These are phyloP conservation scores for Dactylonectria estremocensis DNA, from an alignment of 2,329 filamentous ascomycete species.

Conservation along the genomic window DNA sequence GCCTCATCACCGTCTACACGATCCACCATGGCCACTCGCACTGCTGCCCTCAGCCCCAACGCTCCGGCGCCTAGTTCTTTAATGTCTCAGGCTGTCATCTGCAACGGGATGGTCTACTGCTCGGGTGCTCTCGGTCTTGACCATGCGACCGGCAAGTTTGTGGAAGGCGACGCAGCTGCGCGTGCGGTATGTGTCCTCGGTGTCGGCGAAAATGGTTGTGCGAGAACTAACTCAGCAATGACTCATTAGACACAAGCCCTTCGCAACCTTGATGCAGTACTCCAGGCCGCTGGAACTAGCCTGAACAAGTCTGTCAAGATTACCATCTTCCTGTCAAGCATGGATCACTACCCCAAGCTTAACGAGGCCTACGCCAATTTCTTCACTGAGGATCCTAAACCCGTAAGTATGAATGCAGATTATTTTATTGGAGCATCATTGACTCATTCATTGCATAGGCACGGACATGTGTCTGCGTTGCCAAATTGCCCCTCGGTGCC, in stretches of 20 bases:
- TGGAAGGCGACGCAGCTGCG: conserved; percentile 22
- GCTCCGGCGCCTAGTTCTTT: conserved; percentile 30
- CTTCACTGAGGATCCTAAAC: conserved; percentile 62
- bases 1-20: neutral
- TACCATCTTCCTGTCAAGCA: conserved; percentile 76
- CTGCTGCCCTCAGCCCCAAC: conserved; percentile 31
- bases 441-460: conserved; percentile 48
- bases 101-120: no score
- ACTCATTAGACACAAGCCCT: conserved; percentile 64
- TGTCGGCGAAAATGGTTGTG: neutral
- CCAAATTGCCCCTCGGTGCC: conserved; percentile 79
- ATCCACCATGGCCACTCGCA: conserved; percentile 30
- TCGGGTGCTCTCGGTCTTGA: no score
- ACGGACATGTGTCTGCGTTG: conserved; percentile 81
- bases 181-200: conserved; percentile 15
- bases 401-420: conserved; percentile 53
- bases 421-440: neutral
- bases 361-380: conserved; percentile 70
- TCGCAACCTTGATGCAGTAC: conserved; percentile 71
- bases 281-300: conserved; percentile 72
- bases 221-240: no score
- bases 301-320: conserved; percentile 77
- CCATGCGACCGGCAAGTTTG: conserved; percentile 11
- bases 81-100: conserved; percentile 1
- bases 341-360: conserved; percentile 75